Percentiles rank a stretch among this genome's conserved stretches.
Evolutionary conservation across 2,329 filamentous ascomycete species (phyloP).

Genomic region (Phoma sp.): DNA sequence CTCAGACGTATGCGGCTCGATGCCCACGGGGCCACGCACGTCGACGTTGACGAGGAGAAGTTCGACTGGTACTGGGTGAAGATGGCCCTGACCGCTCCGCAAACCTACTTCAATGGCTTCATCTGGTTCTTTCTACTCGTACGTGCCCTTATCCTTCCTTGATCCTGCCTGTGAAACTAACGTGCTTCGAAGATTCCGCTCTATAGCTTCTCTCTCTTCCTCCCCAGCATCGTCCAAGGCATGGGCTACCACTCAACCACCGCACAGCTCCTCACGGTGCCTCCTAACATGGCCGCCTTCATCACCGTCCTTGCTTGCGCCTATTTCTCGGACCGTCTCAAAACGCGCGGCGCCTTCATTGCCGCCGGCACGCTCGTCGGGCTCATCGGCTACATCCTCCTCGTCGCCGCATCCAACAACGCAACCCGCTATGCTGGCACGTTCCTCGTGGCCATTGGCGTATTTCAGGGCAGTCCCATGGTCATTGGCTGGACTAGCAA

Average conservation of each 20-base stretch:
- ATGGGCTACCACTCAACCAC: conserved; percentile 49
- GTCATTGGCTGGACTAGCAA: conserved; percentile 53
- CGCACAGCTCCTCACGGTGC: conserved; percentile 48
- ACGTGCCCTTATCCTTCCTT: not conserved
- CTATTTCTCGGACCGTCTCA: conserved; percentile 53
- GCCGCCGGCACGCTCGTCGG: conserved; percentile 55
- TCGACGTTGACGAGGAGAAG: conserved; percentile 46
- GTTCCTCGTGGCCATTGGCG: conserved; percentile 50
- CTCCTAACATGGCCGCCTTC: conserved; percentile 53
- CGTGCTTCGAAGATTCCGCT: conserved; percentile 7
- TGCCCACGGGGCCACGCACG: conserved; percentile 30
- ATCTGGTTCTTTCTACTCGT: conserved; percentile 48
- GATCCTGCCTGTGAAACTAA: not conserved
- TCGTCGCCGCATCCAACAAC: conserved; percentile 51
- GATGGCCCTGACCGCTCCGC: conserved; percentile 37
- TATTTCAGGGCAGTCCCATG: conserved; percentile 48
- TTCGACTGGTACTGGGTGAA: conserved; percentile 52
- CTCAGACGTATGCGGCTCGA: conserved; percentile 38
- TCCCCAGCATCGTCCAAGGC: conserved; percentile 47
- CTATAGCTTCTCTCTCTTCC: conserved; percentile 46
- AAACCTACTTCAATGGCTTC: conserved; percentile 49
- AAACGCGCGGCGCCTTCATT: conserved; percentile 56
- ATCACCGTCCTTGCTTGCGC: conserved; percentile 47
- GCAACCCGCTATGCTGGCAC: conserved; percentile 49
- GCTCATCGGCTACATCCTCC: conserved; percentile 59